Evolutionary conservation across 2,329 filamentous ascomycete genomes (phyloP).

Genomic region (Alternaria tenuissima): DNA sequence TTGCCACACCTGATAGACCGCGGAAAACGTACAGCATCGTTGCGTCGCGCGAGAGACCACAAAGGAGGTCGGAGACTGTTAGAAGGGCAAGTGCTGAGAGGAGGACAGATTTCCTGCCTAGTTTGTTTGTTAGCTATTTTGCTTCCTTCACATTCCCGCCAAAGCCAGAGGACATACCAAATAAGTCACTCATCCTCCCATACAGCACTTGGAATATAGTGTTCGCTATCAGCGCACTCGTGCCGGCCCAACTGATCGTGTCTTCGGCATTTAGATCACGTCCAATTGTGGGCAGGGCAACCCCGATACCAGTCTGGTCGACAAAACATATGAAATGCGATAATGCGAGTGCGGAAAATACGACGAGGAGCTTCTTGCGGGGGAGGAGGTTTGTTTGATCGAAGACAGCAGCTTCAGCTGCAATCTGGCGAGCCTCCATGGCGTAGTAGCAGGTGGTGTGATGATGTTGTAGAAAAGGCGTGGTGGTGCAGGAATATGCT

Average conservation of each 20-base stretch:
- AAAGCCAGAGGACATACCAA: slow-evolving; percentile 50
- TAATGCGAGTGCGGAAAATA: slow-evolving; percentile 62
- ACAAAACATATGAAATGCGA: slow-evolving; percentile 64
- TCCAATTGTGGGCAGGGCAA: slow-evolving; percentile 49
- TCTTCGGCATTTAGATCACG: slow-evolving; percentile 50
- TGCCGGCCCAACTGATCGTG: slow-evolving; percentile 66
- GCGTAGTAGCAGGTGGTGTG: background rate
- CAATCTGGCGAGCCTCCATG: slow-evolving; percentile 13
- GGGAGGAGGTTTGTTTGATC: slow-evolving; percentile 66
- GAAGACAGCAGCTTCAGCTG: slow-evolving; percentile 27
- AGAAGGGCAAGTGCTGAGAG: slow-evolving; percentile 63
- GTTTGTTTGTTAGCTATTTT: background rate
- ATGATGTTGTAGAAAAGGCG: background rate
- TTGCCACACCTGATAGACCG: slow-evolving; percentile 66
- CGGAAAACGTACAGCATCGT: slow-evolving; percentile 69
- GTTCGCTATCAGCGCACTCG: slow-evolving; percentile 63
- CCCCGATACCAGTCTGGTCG: slow-evolving; percentile 65
- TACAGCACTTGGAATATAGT: slow-evolving; percentile 72
- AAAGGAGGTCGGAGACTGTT: slow-evolving; percentile 65
- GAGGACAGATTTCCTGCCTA: slow-evolving; percentile 52
- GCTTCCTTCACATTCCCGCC: background rate
- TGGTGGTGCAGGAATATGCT: background rate
- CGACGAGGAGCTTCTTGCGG: slow-evolving; percentile 58
- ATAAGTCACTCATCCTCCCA: slow-evolving; percentile 68
- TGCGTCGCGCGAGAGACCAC: slow-evolving; percentile 64